These are phyloP conservation scores for Ascoidea rubescens DNA, from an alignment of 805 yeast species.

Conservation along the genomic window DNA sequence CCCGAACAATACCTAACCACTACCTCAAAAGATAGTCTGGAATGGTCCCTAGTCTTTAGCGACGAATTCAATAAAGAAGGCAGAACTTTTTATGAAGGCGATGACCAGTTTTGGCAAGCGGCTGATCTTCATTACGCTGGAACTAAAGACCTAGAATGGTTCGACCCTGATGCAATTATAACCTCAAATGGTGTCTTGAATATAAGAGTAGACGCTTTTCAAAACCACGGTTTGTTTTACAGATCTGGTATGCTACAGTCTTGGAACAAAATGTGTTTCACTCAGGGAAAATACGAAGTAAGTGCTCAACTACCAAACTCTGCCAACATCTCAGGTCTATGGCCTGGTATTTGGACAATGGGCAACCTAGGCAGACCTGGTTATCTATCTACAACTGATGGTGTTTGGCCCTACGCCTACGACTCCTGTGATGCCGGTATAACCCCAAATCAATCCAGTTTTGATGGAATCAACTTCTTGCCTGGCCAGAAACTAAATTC, in stretches of 20 bases:
- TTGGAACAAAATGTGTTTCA: conserved; percentile 86
- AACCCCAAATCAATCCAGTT: conserved; percentile 82
- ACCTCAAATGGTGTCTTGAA: conserved; percentile 62
- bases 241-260: conserved; percentile 86
- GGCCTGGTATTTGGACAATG: conserved; percentile 97
- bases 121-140: conserved; percentile 77
- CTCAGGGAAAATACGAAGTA: conserved; percentile 70
- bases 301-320: conserved; percentile 69
- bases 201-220: conserved; percentile 67
- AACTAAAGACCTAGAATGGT: conserved; percentile 88
- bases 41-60: conserved; percentile 70
- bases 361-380: conserved; percentile 93
- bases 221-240: conserved; percentile 67
- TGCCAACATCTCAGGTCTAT: conserved; percentile 68
- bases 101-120: conserved; percentile 85
- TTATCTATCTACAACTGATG: conserved; percentile 73
- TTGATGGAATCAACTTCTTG: conserved; percentile 77
- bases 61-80: conserved; percentile 90
- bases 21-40: conserved; percentile 42
- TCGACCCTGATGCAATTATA: conserved; percentile 78
- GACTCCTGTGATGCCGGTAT: conserved; percentile 86
- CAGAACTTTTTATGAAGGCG: conserved; percentile 79
- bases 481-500: conserved; percentile 70
- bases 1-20: conserved; percentile 35
- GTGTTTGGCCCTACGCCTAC: conserved; percentile 91